A percentile compares a stretch with the other conserved stretches of the same genome.
Conservation (phyloP, 1,284 basidiomycete species). For the Polyporus tsugae region DNA sequence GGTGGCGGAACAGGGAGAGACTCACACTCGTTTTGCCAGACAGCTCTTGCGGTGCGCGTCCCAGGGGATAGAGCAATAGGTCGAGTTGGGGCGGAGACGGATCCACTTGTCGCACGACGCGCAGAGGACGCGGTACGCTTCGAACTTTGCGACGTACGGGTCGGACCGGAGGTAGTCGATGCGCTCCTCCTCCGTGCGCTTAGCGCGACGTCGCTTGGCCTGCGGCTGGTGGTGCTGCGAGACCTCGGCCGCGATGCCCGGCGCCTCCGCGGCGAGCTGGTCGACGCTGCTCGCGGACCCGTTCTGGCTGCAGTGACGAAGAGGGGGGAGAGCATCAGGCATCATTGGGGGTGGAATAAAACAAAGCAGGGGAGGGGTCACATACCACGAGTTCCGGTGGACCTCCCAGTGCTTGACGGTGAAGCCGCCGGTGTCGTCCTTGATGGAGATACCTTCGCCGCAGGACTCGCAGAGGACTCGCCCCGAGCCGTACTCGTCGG, state of each 20-base stretch:
- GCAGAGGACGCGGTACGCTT: slow-evolving; percentile 80
- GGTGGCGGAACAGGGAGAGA: slow-evolving; percentile 16
- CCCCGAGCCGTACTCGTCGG: slow-evolving; percentile 63
- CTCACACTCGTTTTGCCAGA: slow-evolving; percentile 74
- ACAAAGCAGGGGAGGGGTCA: slow-evolving; percentile 23
- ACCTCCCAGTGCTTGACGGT: slow-evolving; percentile 75
- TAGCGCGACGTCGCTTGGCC: slow-evolving; percentile 67
- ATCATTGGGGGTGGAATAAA: not conserved
- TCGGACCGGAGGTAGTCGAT: slow-evolving; percentile 77
- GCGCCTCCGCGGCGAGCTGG: slow-evolving; percentile 31
- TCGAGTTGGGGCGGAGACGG: slow-evolving; percentile 79
- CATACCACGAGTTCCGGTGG: slow-evolving; percentile 67
- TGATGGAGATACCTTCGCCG: slow-evolving; percentile 64
- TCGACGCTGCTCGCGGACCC: slow-evolving; percentile 34
- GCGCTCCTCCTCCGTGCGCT: slow-evolving; percentile 80
- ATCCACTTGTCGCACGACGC: slow-evolving; percentile 85
- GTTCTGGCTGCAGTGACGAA: slow-evolving; percentile 33
- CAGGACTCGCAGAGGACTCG: slow-evolving; percentile 71
- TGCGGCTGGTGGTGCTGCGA: slow-evolving; percentile 32
- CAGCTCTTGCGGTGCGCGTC: slow-evolving; percentile 82
- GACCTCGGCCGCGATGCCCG: slow-evolving; percentile 33
- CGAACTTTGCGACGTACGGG: slow-evolving; percentile 80
- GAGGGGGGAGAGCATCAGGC: not conserved
- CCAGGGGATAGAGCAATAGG: slow-evolving; percentile 87
- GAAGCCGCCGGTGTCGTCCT: slow-evolving; percentile 67